Percentiles rank a stretch among this genome's conserved stretches.
Evolutionary conservation across 345 rosid species (phyloP).

Genomic region (Hypericum perforatum): DNA sequence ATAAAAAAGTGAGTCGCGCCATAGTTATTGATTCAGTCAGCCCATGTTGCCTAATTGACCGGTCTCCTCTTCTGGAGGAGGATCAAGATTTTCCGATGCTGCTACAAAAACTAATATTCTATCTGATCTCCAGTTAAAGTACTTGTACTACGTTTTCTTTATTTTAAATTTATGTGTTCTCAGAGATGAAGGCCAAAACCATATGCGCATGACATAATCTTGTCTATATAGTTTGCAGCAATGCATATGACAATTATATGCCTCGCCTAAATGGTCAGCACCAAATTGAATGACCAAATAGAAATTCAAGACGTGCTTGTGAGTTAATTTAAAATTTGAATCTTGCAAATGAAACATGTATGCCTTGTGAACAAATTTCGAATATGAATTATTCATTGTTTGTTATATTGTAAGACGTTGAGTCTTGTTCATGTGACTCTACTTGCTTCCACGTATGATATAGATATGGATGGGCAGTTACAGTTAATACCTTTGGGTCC

Average conservation of each 20-base stretch:
- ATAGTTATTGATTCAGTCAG: too few species aligned
- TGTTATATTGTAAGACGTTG: too few species aligned
- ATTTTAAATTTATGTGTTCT: constrained; percentile 3
- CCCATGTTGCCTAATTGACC: too few species aligned
- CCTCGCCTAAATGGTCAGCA: constrained; percentile 4
- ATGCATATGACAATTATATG: constrained; percentile 17
- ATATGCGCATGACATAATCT: constrained; percentile 3
- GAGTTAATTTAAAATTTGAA: not conserved
- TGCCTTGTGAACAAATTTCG: too few species aligned
- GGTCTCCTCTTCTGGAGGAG: too few species aligned
- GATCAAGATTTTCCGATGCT: too few species aligned
- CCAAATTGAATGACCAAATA: not conserved
- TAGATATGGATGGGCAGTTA: constrained; percentile 27
- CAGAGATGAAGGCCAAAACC: constrained; percentile 13
- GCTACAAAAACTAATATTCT: not conserved
- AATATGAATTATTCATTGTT: too few species aligned
- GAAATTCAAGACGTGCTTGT: not conserved
- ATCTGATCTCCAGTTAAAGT: not conserved
- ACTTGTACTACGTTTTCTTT: not conserved
- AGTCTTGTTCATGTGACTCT: constrained; percentile 22
- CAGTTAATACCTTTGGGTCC: constrained; percentile 21
- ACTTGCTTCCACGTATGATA: constrained; percentile 33
- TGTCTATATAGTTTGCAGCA: constrained; percentile 22
- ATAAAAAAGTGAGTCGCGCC: too few species aligned
- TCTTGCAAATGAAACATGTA: not conserved